Percentiles rank a stretch among this genome's conserved stretches.
Conservation (phyloP, 2,329 filamentous ascomycete species). For the Lachnellula suecica region DNA sequence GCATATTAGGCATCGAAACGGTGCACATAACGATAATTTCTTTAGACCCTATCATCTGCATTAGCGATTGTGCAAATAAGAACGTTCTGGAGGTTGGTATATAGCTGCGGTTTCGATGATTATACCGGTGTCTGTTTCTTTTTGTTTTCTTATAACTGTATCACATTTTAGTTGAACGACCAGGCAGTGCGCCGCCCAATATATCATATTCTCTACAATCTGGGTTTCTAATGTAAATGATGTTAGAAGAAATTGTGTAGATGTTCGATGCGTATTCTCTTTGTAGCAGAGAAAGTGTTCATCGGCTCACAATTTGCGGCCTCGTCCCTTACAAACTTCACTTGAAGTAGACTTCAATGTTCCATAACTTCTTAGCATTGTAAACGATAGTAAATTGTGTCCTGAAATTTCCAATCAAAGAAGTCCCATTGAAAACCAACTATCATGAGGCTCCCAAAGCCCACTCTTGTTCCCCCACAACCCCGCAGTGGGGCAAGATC, state of each 20-base stretch:
- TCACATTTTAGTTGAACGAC: neutral
- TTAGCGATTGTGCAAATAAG: neutral
- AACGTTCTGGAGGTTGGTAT: neutral
- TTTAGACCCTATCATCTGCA: neutral
- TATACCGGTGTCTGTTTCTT: neutral
- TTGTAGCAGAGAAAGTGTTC: no score
- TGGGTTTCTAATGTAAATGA: no score
- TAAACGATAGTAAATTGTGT: no score
- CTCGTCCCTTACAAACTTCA: no score
- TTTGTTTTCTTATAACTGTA: neutral
- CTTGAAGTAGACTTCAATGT: no score
- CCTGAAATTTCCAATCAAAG: no score
- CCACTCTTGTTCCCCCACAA: neutral
- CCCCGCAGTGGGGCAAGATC: neutral
- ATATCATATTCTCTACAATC: neutral
- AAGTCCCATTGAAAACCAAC: no score
- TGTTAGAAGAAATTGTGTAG: no score
- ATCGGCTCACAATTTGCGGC: no score
- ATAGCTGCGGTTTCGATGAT: neutral
- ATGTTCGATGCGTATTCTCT: no score
- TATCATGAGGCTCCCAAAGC: no score
- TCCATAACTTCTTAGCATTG: no score
- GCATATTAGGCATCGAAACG: constrained; percentile 22
- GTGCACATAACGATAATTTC: constrained; percentile 9
- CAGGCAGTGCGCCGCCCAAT: constrained; percentile 1